Conservation (phyloP, 768 basidiomycete genomes). For the Lentinula aciculospora region DNA sequence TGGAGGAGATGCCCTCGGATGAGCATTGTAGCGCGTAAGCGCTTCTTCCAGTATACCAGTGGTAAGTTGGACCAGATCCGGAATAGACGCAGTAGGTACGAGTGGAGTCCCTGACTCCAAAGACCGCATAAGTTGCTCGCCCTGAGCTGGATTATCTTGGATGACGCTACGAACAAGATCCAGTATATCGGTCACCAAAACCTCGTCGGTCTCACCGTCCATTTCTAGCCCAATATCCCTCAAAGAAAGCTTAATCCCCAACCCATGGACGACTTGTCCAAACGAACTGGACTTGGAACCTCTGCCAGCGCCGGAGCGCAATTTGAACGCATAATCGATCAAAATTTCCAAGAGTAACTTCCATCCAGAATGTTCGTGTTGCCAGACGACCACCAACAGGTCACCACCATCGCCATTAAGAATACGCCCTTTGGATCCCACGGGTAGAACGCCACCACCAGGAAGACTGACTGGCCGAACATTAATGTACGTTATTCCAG, state of each 20-base stretch:
- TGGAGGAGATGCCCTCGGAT: slow-evolving; percentile 34
- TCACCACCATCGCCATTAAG: slow-evolving; percentile 70
- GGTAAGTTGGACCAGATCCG: slow-evolving; percentile 74
- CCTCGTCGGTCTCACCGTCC: slow-evolving; percentile 54
- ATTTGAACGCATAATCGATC: slow-evolving; percentile 64
- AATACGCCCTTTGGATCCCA: slow-evolving; percentile 61
- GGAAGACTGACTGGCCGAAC: slow-evolving; percentile 64
- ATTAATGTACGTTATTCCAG: slow-evolving; percentile 60
- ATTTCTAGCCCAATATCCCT: slow-evolving; percentile 74
- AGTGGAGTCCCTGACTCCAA: slow-evolving; percentile 40
- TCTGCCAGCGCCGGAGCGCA: slow-evolving; percentile 29
- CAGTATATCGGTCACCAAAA: slow-evolving; percentile 63
- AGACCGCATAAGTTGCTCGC: slow-evolving; percentile 59
- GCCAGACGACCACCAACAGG: slow-evolving; percentile 71
- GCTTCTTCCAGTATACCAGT: slow-evolving; percentile 81
- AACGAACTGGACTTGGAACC: slow-evolving; percentile 52
- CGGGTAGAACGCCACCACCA: slow-evolving; percentile 67
- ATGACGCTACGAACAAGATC: slow-evolving; percentile 78
- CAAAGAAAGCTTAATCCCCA: slow-evolving; percentile 40
- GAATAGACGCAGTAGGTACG: slow-evolving; percentile 13
- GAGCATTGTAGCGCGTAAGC: slow-evolving; percentile 47
- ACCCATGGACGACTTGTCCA: slow-evolving; percentile 33
- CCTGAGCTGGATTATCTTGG: slow-evolving; percentile 60
- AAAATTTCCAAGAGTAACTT: slow-evolving; percentile 77
- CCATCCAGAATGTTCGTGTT: slow-evolving; percentile 83